Evolutionary conservation across 192 early-diverging fungal species (phyloP), one percentile per base, ranked within the genome.

Genomic region (Diversispora epigaea): DNA sequence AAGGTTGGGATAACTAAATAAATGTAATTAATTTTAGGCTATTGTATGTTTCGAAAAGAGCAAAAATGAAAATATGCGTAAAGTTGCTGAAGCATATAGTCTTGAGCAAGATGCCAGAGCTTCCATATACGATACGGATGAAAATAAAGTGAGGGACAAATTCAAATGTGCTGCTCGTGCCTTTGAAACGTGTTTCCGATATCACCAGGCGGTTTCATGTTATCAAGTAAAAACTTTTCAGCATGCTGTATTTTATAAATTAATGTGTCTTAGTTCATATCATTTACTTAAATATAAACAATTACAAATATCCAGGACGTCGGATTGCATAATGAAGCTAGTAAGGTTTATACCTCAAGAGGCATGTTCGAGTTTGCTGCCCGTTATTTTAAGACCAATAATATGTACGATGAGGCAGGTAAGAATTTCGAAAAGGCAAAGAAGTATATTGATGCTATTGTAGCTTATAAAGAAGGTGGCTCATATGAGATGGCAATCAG

Each of bases 11-110:
- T 10, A 22, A 61, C n/a, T 60, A 58, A 44, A 43, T n/a, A n/a
- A 45, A 61, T 25, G 2, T 11, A 47, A 45, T 40, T 47, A 19
- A 19, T 61, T 60, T 70, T 41, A 73, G 71, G 71, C 71, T n/a
- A 47, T 73, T 60, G 46, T 61, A 57, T 73, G 71, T 17, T 73
- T 73, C 21, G 45, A 62, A 39, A 73, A 73, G 25, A 62, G 71
- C 11, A 19, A 19, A 61, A 62, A 73, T 61, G 17, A 47, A 17
- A 19, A 61, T 10, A 22, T 10, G 17, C 21, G 12, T 4, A 45
- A 73, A 15, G 44, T 73, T 17, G 43, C 71, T 6, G 25, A 61
- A 11, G 71, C 71, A 57, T 73, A 73, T 45, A 10, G 15, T 45
- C 57, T 73, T 73, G 41, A 46, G 11, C 41, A 73, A 15, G 40